Conservation (phyloP, 495 filamentous ascomycete genomes). For the Cairneyella variabilis region DNA sequence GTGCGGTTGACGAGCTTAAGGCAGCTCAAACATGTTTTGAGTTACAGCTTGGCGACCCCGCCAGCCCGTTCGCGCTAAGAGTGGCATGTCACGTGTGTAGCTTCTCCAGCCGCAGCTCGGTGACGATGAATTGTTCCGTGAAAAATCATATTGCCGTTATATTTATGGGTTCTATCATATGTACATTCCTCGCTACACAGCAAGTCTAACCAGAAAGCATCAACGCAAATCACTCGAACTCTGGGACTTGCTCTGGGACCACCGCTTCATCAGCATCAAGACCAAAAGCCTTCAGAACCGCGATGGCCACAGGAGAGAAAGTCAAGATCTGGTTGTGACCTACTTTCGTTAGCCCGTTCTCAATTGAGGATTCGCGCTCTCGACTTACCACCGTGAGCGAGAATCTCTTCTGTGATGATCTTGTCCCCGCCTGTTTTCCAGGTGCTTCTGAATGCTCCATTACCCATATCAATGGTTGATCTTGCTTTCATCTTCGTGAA, state of each 20-base stretch:
- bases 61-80: neutral
- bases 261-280: conserved; percentile 19
- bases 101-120: no score
- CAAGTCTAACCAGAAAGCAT: no score
- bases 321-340: conserved; percentile 57
- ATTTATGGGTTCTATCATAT: no score
- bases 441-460: conserved; percentile 37
- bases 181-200: no score
- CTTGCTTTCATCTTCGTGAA: conserved; percentile 38
- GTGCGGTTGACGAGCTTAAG: no score
- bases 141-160: no score
- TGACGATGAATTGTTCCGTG: no score
- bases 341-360: conserved; percentile 26
- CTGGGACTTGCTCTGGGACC: no score
- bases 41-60: conserved; percentile 2
- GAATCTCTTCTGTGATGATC: conserved; percentile 47
- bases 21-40: no score
- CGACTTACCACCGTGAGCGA: conserved; percentile 53
- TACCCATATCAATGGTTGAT: conserved; percentile 33
- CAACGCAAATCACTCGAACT: no score
- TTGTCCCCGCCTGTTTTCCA: conserved; percentile 36
- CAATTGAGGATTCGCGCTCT: neutral
- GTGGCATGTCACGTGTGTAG: neutral
- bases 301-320: conserved; percentile 51
- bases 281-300: conserved; percentile 62